Conservation (phyloP, 2,329 filamentous ascomycete species). For the Ophiostoma angusticollis region DNA sequence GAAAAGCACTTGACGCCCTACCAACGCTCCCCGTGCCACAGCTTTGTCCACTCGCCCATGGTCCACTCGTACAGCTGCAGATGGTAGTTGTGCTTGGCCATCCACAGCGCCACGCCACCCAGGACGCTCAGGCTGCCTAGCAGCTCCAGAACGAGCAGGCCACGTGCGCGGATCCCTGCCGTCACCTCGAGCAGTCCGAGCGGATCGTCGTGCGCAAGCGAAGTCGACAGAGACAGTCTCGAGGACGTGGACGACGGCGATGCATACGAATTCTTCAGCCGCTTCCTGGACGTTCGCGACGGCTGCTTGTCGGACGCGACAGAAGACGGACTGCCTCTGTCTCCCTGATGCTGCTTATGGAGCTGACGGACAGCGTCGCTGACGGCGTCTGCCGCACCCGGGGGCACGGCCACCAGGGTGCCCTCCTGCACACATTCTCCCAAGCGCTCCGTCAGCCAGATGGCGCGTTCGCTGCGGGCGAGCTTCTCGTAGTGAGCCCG, state of each 20-base stretch:
- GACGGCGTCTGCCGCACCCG: slow-evolving; percentile 1
- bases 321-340: not conserved
- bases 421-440: slow-evolving; percentile 57
- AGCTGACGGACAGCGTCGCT: slow-evolving; percentile 4
- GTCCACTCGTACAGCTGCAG: slow-evolving; percentile 18
- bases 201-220: slow-evolving; percentile 53
- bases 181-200: slow-evolving; percentile 62
- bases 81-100: slow-evolving; percentile 23
- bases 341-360: not conserved
- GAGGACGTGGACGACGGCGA: slow-evolving; percentile 8
- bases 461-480: slow-evolving; percentile 47
- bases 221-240: slow-evolving; percentile 13
- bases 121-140: slow-evolving; percentile 62
- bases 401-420: slow-evolving; percentile 37
- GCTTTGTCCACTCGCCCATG: slow-evolving; percentile 18
- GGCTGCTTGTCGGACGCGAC: not conserved
- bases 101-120: slow-evolving; percentile 57
- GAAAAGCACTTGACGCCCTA: not conserved
- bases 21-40: slow-evolving; percentile 18
- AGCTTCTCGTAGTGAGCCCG: slow-evolving; percentile 54
- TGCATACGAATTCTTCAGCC: slow-evolving; percentile 12
- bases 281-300: slow-evolving; percentile 4
- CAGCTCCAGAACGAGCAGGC: slow-evolving; percentile 59
- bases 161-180: slow-evolving; percentile 49
- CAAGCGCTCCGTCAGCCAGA: slow-evolving; percentile 56